Base-by-base conservation (phyloP, 73 alveolate species). In the Stentor coeruleus region DNA sequence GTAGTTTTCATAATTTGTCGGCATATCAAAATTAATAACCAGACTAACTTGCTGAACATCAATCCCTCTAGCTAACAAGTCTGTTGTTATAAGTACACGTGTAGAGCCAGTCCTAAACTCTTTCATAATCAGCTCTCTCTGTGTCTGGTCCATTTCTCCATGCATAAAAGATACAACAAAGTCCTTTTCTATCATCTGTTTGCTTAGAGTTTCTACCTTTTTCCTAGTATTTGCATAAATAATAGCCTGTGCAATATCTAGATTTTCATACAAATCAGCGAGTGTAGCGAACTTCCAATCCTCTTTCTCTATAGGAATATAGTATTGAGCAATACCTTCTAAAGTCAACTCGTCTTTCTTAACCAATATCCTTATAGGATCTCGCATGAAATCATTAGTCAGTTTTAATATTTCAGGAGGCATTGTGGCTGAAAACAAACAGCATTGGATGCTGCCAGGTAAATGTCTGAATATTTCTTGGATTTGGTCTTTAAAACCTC, bases 241-340 rank as follows among this genome's bases (percentile, higher is more conserved):
- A 73, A 96, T 98, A 35, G 98, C 98, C 87, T 97, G 97, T 31
- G 99, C 91, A 74, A 97, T 97, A 30, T 98, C 91, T 66, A 95
- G 84, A 3, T 97, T 93, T 89, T 97, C 98, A 90, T 96, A 96
- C 81, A 97, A 89, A 86, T 96, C 99, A 87, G 98, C 93, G 49
- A 97, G 92, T 3, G 99, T 97, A 39, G 96, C 97, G 79, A 94
- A 86, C 85, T 94, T 94, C 96, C 96, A 92, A 77, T 94, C 96
- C 83, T 96, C 98, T 86, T 95, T 95, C 89, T 95, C 98, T 26
- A 97, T 98, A 59, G 94, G 88, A 59, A 94, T 91, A 79, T 91
- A 96, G 86, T 90, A 96, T 86, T 98, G 98, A 86, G 97, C 96
- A 82, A 98, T 98, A 55, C 99, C 99, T 83, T 97, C 99, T 80